A percentile compares a stretch with the other conserved stretches of the same genome.
phyloP scores from a whole-genome alignment of 2,329 filamentous ascomycete genomes.

The Sporothrix curviconia region DNA sequence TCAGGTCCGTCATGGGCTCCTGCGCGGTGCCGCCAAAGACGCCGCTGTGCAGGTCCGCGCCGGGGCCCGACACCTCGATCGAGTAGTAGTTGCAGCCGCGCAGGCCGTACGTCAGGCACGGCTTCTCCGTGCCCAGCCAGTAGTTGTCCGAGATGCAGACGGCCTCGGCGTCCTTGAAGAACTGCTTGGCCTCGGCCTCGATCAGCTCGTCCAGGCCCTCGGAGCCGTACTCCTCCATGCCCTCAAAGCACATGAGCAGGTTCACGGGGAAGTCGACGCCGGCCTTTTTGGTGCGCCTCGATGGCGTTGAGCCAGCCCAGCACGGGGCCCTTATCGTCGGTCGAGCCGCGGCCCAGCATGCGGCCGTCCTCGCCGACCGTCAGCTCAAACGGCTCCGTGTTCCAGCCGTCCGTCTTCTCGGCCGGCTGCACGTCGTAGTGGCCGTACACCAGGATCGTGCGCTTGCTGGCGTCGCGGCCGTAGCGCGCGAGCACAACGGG shows the following conservation, averaged over 20 bases:
- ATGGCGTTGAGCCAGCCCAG: slow-evolving; percentile 97
- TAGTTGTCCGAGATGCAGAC: slow-evolving; percentile 99
- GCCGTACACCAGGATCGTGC: slow-evolving; percentile 92
- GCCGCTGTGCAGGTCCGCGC: slow-evolving; percentile 89
- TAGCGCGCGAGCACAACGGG: slow-evolving; percentile 90
- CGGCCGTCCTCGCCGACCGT: slow-evolving; percentile 81
- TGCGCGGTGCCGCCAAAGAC: slow-evolving; percentile 95
- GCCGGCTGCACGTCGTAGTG: slow-evolving; percentile 99
- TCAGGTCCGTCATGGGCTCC: slow-evolving; percentile 96
- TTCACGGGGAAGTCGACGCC: slow-evolving; percentile 95
- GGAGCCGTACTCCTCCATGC: slow-evolving; percentile 98
- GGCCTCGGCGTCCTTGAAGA: slow-evolving; percentile 90
- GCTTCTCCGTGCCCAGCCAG: slow-evolving; percentile 98
- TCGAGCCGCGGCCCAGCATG: slow-evolving; percentile 94
- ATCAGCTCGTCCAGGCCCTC: slow-evolving; percentile 96
- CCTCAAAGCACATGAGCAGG: slow-evolving; percentile 98
- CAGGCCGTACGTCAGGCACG: slow-evolving; percentile 93
- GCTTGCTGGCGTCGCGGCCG: slow-evolving; percentile 85
- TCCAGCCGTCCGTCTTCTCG: slow-evolving; percentile 88
- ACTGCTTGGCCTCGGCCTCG: slow-evolving; percentile 81
- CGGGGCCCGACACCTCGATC: slow-evolving; percentile 82
- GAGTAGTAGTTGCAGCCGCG: slow-evolving; percentile 98
- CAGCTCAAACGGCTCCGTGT: slow-evolving; percentile 86
- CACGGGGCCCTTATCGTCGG: slow-evolving; percentile 96
- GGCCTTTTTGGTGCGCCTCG: slow-evolving; percentile 92